Evolutionary conservation across 176 grass and related monocot species (phyloP).

Genomic region (Oryza meyeriana): DNA sequence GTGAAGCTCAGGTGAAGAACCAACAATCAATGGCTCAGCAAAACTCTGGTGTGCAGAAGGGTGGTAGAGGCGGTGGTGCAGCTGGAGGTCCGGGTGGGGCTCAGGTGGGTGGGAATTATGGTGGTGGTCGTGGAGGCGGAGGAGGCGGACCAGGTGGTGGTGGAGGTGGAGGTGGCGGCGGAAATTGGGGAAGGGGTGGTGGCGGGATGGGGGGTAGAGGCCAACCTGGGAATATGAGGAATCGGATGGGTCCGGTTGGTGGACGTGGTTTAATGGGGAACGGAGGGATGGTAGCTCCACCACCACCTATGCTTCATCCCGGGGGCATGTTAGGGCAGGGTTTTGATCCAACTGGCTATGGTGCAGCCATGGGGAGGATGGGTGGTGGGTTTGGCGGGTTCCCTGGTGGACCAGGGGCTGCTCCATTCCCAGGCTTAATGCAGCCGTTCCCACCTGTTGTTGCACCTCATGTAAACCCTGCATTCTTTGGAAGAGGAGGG

Average conservation of each 20-base stretch:
- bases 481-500: slow-evolving; percentile 70
- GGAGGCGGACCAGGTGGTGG: slow-evolving; percentile 13
- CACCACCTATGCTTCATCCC: slow-evolving; percentile 57
- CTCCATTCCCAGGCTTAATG: slow-evolving; percentile 73
- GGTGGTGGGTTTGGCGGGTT: slow-evolving; percentile 70
- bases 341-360: slow-evolving; percentile 78
- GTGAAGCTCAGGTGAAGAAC: slow-evolving; percentile 70
- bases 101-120: slow-evolving; percentile 42
- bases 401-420: slow-evolving; percentile 56
- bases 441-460: slow-evolving; percentile 68
- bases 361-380: slow-evolving; percentile 77
- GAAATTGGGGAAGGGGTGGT: slow-evolving; percentile 52
- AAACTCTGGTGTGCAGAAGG: slow-evolving; percentile 42
- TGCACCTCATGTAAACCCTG: slow-evolving; percentile 78
- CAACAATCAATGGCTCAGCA: slow-evolving; percentile 44
- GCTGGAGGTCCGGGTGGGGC: slow-evolving; percentile 21
- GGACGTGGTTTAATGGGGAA: slow-evolving; percentile 65
- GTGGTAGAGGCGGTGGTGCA: slow-evolving; percentile 37
- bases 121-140: slow-evolving; percentile 36
- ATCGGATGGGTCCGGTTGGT: slow-evolving; percentile 50
- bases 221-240: slow-evolving; percentile 47
- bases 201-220: slow-evolving; percentile 60
- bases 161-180: slow-evolving; percentile 39
- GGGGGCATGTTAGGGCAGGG: slow-evolving; percentile 69
- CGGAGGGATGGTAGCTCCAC: slow-evolving; percentile 54